A percentile compares a stretch with the other conserved stretches of the same genome.
Evolutionary conservation across 768 basidiomycete species (phyloP).

Genomic region (Rubroboletus satanas): DNA sequence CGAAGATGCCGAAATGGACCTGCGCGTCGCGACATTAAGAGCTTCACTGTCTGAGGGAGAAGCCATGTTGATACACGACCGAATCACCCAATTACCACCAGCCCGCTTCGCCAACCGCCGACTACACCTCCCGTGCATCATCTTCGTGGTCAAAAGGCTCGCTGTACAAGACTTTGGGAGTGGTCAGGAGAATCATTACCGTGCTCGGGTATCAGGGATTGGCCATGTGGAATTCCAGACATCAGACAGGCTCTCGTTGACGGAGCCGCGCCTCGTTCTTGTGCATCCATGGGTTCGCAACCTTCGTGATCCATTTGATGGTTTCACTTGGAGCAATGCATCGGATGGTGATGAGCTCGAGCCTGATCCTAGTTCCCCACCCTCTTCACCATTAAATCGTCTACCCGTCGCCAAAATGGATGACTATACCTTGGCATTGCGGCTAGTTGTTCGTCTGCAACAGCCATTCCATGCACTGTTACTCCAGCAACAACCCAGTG

Average conservation of each 20-base stretch:
- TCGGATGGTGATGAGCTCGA: background rate
- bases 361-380: background rate
- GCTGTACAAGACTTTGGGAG: background rate
- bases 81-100: background rate
- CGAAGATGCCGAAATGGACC: background rate
- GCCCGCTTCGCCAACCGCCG: slow-evolving; percentile 1
- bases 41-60: background rate
- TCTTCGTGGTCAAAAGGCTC: slow-evolving; percentile 3
- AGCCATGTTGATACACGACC: background rate
- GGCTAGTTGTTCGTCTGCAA: slow-evolving; percentile 2
- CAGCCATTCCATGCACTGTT: slow-evolving; percentile 9
- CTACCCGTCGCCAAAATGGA: background rate
- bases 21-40: background rate
- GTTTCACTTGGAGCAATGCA: background rate
- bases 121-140: slow-evolving; percentile 11
- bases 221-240: slow-evolving; percentile 5
- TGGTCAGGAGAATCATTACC: background rate
- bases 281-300: slow-evolving; percentile 15
- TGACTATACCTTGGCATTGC: background rate
- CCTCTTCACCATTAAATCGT: background rate
- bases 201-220: slow-evolving; percentile 1
- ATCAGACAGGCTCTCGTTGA: background rate
- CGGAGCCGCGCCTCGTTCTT: background rate
- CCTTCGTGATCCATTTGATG: background rate
- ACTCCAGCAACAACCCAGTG: background rate